These are phyloP conservation scores for Thermothelomyces thermophilus DNA, from an alignment of 2,329 filamentous ascomycete species.

Conservation along the genomic window DNA sequence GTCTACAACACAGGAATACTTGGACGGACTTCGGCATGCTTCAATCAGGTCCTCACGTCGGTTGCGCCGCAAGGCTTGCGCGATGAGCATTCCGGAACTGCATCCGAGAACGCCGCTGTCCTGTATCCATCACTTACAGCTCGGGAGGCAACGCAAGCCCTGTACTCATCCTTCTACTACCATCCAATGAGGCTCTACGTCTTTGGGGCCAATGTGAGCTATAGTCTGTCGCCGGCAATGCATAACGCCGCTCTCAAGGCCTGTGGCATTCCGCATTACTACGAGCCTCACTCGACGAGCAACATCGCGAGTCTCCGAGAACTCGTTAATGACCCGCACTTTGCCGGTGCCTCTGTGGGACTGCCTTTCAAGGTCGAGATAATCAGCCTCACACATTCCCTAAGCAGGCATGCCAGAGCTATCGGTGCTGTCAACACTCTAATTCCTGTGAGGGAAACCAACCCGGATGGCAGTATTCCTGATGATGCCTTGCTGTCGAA, in stretches of 20 bases:
- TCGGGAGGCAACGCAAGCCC: conserved; percentile 54
- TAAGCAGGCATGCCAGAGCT: conserved; percentile 65
- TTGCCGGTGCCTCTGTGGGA: conserved; percentile 66
- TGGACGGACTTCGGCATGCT: conserved; percentile 58
- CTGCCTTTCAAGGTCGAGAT: conserved; percentile 71
- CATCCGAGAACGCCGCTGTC: conserved; percentile 4
- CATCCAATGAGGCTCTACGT: conserved; percentile 68
- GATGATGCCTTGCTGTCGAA: conserved; percentile 46
- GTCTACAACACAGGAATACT: conserved; percentile 58
- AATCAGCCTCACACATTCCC: conserved; percentile 59
- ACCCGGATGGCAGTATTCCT: conserved; percentile 51
- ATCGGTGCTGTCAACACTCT: conserved; percentile 74
- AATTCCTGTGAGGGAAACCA: conserved; percentile 56
- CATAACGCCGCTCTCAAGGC: conserved; percentile 63
- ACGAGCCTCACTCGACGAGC: conserved; percentile 56
- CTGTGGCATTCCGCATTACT: conserved; percentile 63
- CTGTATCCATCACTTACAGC: conserved; percentile 47
- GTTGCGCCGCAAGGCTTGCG: conserved; percentile 43
- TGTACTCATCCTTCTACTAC: conserved; percentile 60
- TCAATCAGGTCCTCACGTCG: conserved; percentile 59
- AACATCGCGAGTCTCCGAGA: conserved; percentile 57
- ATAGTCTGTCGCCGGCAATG: conserved; percentile 72
- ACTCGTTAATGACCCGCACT: conserved; percentile 57
- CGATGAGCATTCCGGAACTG: conserved; percentile 6
- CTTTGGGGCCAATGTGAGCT: conserved; percentile 64